Evolutionary conservation across 148 eudicot species (phyloP), one percentile per base, ranked within the genome.

Genomic region (Bassia scoparia): DNA sequence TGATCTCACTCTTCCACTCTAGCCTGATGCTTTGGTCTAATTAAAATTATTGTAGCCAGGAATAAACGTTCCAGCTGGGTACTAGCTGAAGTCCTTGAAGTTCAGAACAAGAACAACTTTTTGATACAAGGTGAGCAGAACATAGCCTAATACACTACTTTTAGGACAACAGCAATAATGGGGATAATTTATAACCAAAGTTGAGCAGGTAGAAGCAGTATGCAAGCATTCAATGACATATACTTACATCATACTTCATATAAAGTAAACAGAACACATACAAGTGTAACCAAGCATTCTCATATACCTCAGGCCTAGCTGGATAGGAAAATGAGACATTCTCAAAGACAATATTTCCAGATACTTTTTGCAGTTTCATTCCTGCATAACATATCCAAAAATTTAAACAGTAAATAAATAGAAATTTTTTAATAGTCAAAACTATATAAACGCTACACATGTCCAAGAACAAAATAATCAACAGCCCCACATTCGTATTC

Each of bases 241-340:
- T 10, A 46, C n/a, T 35, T 49, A 37, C 5, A 37, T 10, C 3
- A 2, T 10, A 37, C 43, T 37, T 37, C 3, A 37, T 37, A 6
- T 5, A 10, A 37, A 6, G 7, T 6, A 6, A 37, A 37, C 5
- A 1, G 7, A 37, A 37, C 34, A 18, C 43, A 30, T n/a, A 41
- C 67, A 21, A 34, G 71, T 43, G 72, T 75, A 44, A 21, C 5
- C 50, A 20, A 60, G 31, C 72, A 30, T 15, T 23, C 24, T 67
- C 64, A 77, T 76, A n/a, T 82, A 96, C 99, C 87, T 53, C 81
- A 76, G n/a, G 74, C 81, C 99, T 88, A 62, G 96, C 84, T 71
- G 96, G 87, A 81, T 92, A 96, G 81, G 66, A 61, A 82, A 92
- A 96, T 8, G 90, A 84, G 46, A 92, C 89, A 77, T 92, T 79